Base-by-base conservation (phyloP, 1,284 basidiomycete genomes). In the Apiotrichum brassicae region DNA sequence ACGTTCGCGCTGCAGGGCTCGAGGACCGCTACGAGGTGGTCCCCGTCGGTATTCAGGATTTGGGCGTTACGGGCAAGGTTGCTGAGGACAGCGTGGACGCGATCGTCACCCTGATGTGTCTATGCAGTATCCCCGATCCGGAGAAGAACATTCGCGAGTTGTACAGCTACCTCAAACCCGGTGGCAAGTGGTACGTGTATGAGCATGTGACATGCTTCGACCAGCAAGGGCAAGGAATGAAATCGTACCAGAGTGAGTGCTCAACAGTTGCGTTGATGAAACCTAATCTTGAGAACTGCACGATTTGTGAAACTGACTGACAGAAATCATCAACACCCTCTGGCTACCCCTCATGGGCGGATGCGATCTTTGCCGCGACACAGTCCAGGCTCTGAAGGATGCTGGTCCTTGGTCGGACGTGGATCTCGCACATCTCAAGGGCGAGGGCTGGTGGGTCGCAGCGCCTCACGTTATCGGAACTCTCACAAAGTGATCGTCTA, bases 101-200 rank as follows among this genome's bases (percentile, higher is more conserved):
- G 20, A 51, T 56, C 25, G 54, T 42, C 14, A 56, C 51, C 8
- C 30, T 56, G 13, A 42, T 56, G 25, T 53, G 51, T 25, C 46
- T 56, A 12, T 56, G 54, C 48, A 48, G 41, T 32, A 56, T 56
- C 25, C 54, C 54, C 6, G 51, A 56, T 8, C 54, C 45, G 3
- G 48, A 50, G 25, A 43, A 44, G 42, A 56, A 56, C 42, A 42
- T 56, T 34, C 37, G 39, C 30, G 54, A 50, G 48, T 51, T 56
- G 14, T 56, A 56, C 51, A 19, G 23, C n/a, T 56, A 56, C 30
- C 54, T 56, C 48, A 53, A 53, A 24, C 54, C 54, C 19, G 51
- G 54, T 2, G 54, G 54, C 6, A 36, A 32, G 18, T 56, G 54
- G 54, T 56, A 37, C 30, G 51, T 56, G 33, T 56, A 43, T 32